Evolutionary conservation across 1,284 basidiomycete species (phyloP).

Genomic region (Abortiporus biennis): DNA sequence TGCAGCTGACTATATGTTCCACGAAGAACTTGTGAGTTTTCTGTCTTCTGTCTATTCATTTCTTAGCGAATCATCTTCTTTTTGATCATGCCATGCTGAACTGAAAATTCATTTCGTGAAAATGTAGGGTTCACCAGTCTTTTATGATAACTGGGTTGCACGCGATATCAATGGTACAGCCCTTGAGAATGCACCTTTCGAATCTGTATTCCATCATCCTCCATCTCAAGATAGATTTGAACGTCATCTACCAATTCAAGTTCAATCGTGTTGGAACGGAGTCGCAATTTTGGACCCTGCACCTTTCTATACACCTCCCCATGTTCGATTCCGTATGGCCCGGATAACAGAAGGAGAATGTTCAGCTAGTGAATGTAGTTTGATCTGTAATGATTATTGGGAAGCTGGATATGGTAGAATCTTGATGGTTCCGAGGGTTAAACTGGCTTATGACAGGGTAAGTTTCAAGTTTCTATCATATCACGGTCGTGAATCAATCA

Average conservation of each 20-base stretch:
- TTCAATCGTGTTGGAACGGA: slow-evolving; percentile 97
- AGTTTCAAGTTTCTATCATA: slow-evolving; percentile 20
- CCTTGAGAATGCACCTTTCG: slow-evolving; percentile 93
- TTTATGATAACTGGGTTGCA: slow-evolving; percentile 98
- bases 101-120: background rate
- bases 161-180: slow-evolving; percentile 96
- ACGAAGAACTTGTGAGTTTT: slow-evolving; percentile 75
- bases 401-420: slow-evolving; percentile 89
- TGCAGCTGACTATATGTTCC: slow-evolving; percentile 97
- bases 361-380: slow-evolving; percentile 87
- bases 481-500: background rate
- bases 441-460: slow-evolving; percentile 89
- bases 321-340: slow-evolving; percentile 92
- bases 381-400: slow-evolving; percentile 97
- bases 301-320: slow-evolving; percentile 85
- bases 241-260: slow-evolving; percentile 86
- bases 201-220: slow-evolving; percentile 83
- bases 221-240: slow-evolving; percentile 78
- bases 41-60: background rate
- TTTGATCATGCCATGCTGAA: slow-evolving; percentile 6
- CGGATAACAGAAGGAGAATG: slow-evolving; percentile 79
- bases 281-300: slow-evolving; percentile 90
- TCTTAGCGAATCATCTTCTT: background rate
- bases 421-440: slow-evolving; percentile 93
- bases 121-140: slow-evolving; percentile 71